Evolutionary conservation across 2,329 filamentous ascomycete species (phyloP), one percentile per base, ranked within the genome.

Genomic region (Arthrobotrys sphaeroides): DNA sequence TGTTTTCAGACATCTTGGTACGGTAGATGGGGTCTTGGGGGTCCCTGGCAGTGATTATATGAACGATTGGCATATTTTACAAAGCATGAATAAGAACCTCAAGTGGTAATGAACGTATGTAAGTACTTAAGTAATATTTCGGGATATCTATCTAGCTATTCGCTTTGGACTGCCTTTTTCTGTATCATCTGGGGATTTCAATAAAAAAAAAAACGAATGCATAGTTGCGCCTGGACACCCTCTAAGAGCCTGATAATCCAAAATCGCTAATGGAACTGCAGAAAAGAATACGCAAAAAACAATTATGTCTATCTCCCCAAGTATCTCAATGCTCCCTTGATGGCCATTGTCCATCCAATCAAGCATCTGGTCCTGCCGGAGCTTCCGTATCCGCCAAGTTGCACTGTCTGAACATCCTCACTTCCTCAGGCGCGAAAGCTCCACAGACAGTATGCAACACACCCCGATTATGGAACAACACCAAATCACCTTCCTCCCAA

Each of bases 401-500:
- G 82, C 91, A 94, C 84, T 94, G 91, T 77, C 91, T 84, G 80
- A 94, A 93, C 73, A 94, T 81, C 47, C 91, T 83, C 31, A 93
- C 88, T 83, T 93, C 90, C n/a, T 90, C 87, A 55, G 89, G 87
- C 5, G 86, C 85, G 82, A 94, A 93, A 0, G 89, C 89, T 0
- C 91, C 91, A 0, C 92, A 90, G 1, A 94, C 91, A 2, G 87
- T 90, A 81, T 94, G 91, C 67, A 93, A 81, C 13, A 92, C 85
- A 0, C 91, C 91, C 7, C 90, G 87, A 80, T 94, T 94, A 81
- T 94, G 90, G 82, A 94, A 94, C 24, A 94, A 83, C 0, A 92
- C 91, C 69, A 92, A 82, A 80, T 93, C 91, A 3, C 91, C 91
- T 80, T 91, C 88, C 78, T 90, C 84, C 91, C 91, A 94, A 78